These are phyloP conservation scores for Dendrobium catenatum DNA, from an alignment of 106 monocot species.

Conservation along the genomic window DNA sequence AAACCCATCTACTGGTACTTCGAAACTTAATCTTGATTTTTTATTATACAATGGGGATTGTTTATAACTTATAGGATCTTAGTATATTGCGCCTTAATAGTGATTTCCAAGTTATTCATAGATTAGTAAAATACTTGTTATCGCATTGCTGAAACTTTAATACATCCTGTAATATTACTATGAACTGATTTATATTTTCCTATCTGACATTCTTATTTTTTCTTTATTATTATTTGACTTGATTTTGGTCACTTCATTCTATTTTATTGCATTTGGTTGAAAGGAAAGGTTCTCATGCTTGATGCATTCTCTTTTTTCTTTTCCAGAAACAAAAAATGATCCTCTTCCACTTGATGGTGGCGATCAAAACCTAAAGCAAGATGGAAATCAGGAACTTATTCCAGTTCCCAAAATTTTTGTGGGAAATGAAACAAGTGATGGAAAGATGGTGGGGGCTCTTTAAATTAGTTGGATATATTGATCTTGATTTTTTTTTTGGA, in stretches of 20 bases:
- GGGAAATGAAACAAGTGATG: conserved; percentile 39
- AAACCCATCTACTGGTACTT: too few species aligned
- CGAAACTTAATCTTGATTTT: too few species aligned
- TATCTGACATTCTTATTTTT: background rate
- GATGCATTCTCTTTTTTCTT: conserved; percentile 2
- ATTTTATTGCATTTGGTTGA: background rate
- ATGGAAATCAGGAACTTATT: conserved; percentile 25
- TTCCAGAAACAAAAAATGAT: conserved; percentile 26
- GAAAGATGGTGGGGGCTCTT: conserved; percentile 34
- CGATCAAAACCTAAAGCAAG: conserved; percentile 16
- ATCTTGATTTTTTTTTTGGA: background rate
- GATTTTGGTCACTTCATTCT: background rate
- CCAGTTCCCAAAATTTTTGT: conserved; percentile 34
- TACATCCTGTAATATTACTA: background rate
- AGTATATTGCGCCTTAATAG: background rate
- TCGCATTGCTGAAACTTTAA: background rate
- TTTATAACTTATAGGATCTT: too few species aligned
- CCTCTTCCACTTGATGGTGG: conserved; percentile 11
- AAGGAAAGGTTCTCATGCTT: conserved; percentile 7
- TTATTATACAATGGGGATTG: too few species aligned
- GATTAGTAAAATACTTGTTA: background rate
- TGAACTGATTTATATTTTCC: background rate
- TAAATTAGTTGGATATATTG: background rate
- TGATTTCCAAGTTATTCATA: background rate
- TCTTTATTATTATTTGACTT: background rate